A percentile compares a stretch with the other conserved stretches of the same genome.
Conservation (phyloP, 2,329 filamentous ascomycete genomes). For the Beauveria sp. region DNA sequence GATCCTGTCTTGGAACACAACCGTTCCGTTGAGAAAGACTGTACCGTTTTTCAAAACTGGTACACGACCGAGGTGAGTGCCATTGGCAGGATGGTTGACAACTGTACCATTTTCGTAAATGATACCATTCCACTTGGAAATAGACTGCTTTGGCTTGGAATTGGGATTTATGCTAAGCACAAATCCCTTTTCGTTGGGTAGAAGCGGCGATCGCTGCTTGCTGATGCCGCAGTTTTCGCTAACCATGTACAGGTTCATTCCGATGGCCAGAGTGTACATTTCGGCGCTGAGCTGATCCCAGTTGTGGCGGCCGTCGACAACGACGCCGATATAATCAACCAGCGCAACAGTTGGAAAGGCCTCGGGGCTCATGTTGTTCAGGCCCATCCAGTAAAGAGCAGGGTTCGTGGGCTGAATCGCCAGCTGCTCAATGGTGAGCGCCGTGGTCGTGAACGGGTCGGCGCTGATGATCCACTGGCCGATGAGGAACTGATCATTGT, state of each 20-base stretch:
- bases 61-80: slow-evolving; percentile 16
- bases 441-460: slow-evolving; percentile 20
- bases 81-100: slow-evolving; percentile 17
- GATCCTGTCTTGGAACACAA: slow-evolving; percentile 15
- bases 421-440: slow-evolving; percentile 20
- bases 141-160: neutral
- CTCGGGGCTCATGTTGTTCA: slow-evolving; percentile 21
- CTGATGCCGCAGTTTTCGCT: slow-evolving; percentile 26
- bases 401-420: slow-evolving; percentile 27
- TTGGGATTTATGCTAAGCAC: neutral
- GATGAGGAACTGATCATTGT: slow-evolving; percentile 21
- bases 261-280: slow-evolving; percentile 24
- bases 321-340: slow-evolving; percentile 25
- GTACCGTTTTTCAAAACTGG: slow-evolving; percentile 20
- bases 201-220: slow-evolving; percentile 18
- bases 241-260: slow-evolving; percentile 24
- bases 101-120: slow-evolving; percentile 25
- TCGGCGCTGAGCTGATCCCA: slow-evolving; percentile 26
- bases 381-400: slow-evolving; percentile 26
- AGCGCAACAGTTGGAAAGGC: slow-evolving; percentile 25
- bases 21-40: slow-evolving; percentile 19
- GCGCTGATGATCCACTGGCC: slow-evolving; percentile 26
- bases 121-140: slow-evolving; percentile 21
- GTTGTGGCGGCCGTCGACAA: slow-evolving; percentile 17
- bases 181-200: slow-evolving; percentile 1